Conservation (phyloP, 1,284 basidiomycete genomes). For the Lignosus rhinocerotis region DNA sequence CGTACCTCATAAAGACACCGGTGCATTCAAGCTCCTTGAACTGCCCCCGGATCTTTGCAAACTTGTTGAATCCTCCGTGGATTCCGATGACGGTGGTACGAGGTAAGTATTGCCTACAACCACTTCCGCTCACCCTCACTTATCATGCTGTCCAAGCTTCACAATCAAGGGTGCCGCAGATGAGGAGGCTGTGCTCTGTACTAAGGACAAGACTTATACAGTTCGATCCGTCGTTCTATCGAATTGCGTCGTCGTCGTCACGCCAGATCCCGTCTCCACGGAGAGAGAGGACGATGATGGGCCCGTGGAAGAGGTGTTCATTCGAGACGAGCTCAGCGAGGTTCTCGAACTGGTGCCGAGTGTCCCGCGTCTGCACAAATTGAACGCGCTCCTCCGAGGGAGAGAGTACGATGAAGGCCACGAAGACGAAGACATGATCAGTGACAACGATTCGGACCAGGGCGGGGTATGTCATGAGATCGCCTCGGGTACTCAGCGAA, state of each 20-base stretch:
- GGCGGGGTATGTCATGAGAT: constrained; percentile 13
- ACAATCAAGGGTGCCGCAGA: constrained; percentile 77
- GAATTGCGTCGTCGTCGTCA: constrained; percentile 80
- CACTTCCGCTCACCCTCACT: neutral
- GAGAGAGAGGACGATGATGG: constrained; percentile 32
- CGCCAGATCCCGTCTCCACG: constrained; percentile 44
- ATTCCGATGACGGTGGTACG: constrained; percentile 15
- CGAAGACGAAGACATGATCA: constrained; percentile 44
- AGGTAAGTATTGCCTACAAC: constrained; percentile 8
- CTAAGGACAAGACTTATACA: constrained; percentile 72
- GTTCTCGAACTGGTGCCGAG: constrained; percentile 75
- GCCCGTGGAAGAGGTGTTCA: constrained; percentile 44
- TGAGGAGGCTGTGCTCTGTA: constrained; percentile 90
- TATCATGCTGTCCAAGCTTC: constrained; percentile 45
- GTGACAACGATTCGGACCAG: constrained; percentile 35
- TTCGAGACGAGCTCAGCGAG: constrained; percentile 74
- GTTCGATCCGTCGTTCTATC: constrained; percentile 83
- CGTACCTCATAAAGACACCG: constrained; percentile 44
- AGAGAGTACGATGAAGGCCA: constrained; percentile 64
- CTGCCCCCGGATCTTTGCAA: constrained; percentile 63
- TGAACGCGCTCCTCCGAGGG: constrained; percentile 62
- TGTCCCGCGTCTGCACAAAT: constrained; percentile 71
- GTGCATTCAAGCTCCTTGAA: constrained; percentile 66
- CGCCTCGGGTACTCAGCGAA: no score
- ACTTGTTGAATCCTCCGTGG: constrained; percentile 35